Conservation (phyloP, 2,329 filamentous ascomycete species). For the Thelonectria olida region DNA sequence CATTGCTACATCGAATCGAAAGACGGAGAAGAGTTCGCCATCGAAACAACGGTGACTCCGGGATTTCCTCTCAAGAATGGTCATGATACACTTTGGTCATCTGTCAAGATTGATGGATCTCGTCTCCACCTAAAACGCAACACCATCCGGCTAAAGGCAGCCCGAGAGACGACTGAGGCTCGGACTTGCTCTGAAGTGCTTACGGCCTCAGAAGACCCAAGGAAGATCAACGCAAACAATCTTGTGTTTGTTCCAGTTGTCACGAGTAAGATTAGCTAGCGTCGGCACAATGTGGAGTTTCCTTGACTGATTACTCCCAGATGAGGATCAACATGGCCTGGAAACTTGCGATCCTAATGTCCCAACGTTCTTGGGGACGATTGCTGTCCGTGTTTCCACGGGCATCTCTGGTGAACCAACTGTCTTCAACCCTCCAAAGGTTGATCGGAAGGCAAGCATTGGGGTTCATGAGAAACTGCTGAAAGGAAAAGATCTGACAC, state of each 20-base stretch:
- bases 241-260: constrained; percentile 31
- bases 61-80: not conserved
- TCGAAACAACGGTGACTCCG: constrained; percentile 11
- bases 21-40: constrained; percentile 25
- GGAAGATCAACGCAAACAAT: not conserved
- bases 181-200: not conserved
- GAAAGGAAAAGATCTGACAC: constrained; percentile 40
- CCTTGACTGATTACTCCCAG: not conserved
- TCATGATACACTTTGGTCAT: rapidly evolving
- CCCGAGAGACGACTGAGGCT: not conserved
- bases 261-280: not conserved
- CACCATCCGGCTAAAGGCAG: not conserved
- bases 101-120: constrained; percentile 29
- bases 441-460: not conserved
- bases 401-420: not conserved
- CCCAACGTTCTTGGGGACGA: constrained; percentile 27
- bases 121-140: not conserved
- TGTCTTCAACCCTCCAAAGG: rapidly evolving
- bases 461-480: constrained; percentile 34
- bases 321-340: not conserved
- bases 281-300: not conserved
- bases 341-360: not conserved
- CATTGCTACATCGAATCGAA: constrained; percentile 38
- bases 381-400: not conserved
- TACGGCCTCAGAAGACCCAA: not conserved